Conservation (phyloP, 2,329 filamentous ascomycete species). For the Fusarium equiseti region DNA sequence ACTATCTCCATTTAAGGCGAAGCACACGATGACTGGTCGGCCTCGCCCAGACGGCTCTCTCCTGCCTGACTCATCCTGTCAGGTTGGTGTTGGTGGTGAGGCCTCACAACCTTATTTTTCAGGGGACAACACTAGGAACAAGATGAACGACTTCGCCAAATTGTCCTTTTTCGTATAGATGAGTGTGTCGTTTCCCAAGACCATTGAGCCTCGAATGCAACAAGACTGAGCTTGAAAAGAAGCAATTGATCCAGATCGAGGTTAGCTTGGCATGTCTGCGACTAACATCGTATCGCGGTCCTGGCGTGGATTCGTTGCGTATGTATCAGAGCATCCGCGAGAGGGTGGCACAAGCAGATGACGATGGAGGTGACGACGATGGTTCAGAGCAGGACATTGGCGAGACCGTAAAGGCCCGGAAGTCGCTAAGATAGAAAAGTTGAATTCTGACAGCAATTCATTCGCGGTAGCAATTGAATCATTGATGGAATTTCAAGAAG, state of each 20-base stretch:
- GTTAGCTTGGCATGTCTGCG: not conserved
- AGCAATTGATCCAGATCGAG: slow-evolving; percentile 1
- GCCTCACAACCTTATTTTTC: slow-evolving; percentile 25
- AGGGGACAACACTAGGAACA: slow-evolving; percentile 13
- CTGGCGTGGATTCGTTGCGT: slow-evolving; percentile 19
- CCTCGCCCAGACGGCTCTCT: slow-evolving; percentile 3
- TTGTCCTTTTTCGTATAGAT: not conserved
- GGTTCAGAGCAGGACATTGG: slow-evolving; percentile 23
- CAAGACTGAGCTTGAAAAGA: not conserved
- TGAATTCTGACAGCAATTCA: not conserved
- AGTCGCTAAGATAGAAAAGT: slow-evolving; percentile 10
- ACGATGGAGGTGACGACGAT: slow-evolving; percentile 40
- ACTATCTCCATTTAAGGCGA: slow-evolving; percentile 8
- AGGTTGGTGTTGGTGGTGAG: slow-evolving; percentile 18
- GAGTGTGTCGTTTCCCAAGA: not conserved
- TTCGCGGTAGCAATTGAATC: slow-evolving; percentile 9
- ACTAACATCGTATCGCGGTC: slow-evolving; percentile 5
- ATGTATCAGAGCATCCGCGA: slow-evolving; percentile 21
- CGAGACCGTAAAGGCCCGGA: slow-evolving; percentile 13
- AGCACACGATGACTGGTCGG: slow-evolving; percentile 26
- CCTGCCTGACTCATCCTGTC: slow-evolving; percentile 37
- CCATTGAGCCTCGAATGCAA: slow-evolving; percentile 3
- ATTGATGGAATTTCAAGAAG: not conserved
- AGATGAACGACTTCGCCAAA: slow-evolving; percentile 32
- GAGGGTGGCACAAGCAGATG: slow-evolving; percentile 40